A percentile compares a stretch with the other conserved stretches of the same genome.
Conservation (phyloP, 177 flowering plant species). For the Vitis hybrid region DNA sequence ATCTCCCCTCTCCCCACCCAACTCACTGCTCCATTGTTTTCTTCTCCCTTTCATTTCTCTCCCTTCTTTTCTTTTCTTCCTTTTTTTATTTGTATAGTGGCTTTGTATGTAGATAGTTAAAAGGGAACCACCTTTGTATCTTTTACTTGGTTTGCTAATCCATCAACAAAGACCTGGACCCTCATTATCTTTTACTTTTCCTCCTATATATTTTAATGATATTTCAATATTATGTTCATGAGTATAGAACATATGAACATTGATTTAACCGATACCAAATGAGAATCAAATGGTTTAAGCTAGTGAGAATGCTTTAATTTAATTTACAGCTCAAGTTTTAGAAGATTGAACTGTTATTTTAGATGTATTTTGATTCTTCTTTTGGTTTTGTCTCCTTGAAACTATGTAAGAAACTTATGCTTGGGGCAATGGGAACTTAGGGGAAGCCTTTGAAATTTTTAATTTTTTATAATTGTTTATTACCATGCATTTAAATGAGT, state of each 20-base stretch:
- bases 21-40: constrained; percentile 22
- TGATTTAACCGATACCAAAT: background rate
- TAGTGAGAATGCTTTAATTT: background rate
- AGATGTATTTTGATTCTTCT: background rate
- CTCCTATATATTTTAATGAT: background rate
- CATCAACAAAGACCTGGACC: background rate
- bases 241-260: background rate
- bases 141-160: constrained; percentile 8
- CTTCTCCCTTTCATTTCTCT: constrained; percentile 15
- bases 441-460: background rate
- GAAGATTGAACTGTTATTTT: background rate
- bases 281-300: background rate
- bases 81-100: background rate
- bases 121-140: constrained; percentile 7
- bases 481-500: too few species aligned
- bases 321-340: background rate
- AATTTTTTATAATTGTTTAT: background rate
- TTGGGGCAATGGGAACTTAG: background rate
- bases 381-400: constrained; percentile 11
- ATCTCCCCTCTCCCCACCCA: constrained; percentile 1
- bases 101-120: constrained; percentile 5
- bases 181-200: background rate
- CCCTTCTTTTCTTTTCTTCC: background rate
- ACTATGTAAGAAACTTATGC: constrained; percentile 8
- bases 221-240: too few species aligned